These are phyloP conservation scores for Metschnikowia shivogae DNA, from an alignment of 805 yeast species.

Conservation along the genomic window DNA sequence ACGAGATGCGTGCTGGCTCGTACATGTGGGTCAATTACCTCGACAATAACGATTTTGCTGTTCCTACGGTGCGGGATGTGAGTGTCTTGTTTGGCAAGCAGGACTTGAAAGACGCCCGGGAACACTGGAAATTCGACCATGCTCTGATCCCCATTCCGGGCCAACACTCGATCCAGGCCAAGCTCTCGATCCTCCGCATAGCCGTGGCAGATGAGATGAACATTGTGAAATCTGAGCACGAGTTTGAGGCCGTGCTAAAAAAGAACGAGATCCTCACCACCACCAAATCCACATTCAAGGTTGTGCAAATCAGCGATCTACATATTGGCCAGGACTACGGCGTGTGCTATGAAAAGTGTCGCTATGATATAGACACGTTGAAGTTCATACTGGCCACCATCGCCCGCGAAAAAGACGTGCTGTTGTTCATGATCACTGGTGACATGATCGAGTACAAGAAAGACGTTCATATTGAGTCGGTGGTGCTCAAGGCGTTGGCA, in stretches of 20 bases:
- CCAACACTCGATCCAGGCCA: conserved; percentile 12
- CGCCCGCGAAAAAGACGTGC: conserved; percentile 27
- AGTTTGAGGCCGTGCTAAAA: conserved; percentile 16
- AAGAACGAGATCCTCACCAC: conserved; percentile 16
- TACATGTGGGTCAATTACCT: conserved; percentile 14
- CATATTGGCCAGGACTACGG: conserved; percentile 35
- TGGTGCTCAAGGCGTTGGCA: conserved; percentile 27
- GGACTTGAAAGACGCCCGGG: conserved; percentile 28
- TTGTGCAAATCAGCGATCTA: conserved; percentile 37
- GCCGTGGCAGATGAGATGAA: conserved; percentile 13
- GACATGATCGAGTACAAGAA: conserved; percentile 33
- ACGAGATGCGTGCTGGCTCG: conserved; percentile 6
- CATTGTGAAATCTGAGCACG: conserved; percentile 11
- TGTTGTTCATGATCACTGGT: conserved; percentile 37
- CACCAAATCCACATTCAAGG: conserved; percentile 23
- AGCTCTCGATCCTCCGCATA: conserved; percentile 21
- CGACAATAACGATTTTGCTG: conserved; percentile 8
- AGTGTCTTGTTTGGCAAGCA: conserved; percentile 28
- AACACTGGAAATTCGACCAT: conserved; percentile 21
- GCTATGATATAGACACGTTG: conserved; percentile 28
- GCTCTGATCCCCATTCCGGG: conserved; percentile 17
- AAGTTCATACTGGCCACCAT: conserved; percentile 27
- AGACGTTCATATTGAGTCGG: conserved; percentile 26
- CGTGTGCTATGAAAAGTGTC: conserved; percentile 19
- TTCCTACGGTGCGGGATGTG: conserved; percentile 22